Evolutionary conservation across 352 stramenopile species (phyloP).

Genomic region (Plasmopara muralis): DNA sequence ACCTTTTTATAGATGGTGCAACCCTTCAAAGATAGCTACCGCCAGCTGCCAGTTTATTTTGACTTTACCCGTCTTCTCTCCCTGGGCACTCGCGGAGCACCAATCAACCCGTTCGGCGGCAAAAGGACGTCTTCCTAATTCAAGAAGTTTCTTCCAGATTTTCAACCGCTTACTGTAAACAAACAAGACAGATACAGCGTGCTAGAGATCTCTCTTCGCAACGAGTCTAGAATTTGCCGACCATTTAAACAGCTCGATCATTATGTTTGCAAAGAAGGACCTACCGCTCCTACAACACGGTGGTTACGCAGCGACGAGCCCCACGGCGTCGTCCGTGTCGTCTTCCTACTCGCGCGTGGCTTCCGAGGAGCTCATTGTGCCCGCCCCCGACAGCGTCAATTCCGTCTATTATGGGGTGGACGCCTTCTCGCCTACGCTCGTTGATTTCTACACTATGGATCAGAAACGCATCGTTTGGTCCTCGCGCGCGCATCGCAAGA

Average conservation of each 20-base stretch:
- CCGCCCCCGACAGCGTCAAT: conserved; percentile 59
- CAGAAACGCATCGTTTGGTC: conserved; percentile 85
- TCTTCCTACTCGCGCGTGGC: conserved; percentile 54
- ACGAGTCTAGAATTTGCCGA: conserved; percentile 23
- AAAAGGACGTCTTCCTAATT: conserved; percentile 8
- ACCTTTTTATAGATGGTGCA: no score
- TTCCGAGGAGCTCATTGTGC: conserved; percentile 78
- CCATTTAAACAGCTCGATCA: background rate
- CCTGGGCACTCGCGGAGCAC: background rate
- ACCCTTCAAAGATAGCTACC: background rate
- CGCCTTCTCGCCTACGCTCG: conserved; percentile 77
- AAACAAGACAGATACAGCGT: conserved; percentile 1
- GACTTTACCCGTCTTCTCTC: conserved; percentile 9
- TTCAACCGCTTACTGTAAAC: conserved; percentile 7
- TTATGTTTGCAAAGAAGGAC: conserved; percentile 42
- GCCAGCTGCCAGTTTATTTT: background rate
- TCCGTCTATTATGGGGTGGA: conserved; percentile 85
- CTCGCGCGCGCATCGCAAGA: conserved; percentile 80
- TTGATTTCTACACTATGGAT: conserved; percentile 81
- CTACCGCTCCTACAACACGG: conserved; percentile 50
- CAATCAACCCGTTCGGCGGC: background rate
- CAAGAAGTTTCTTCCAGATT: conserved; percentile 21
- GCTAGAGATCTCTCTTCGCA: conserved; percentile 1
- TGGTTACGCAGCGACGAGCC: conserved; percentile 25
- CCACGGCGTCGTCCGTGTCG: conserved; percentile 42